Evolutionary conservation across 2,329 filamentous ascomycete genomes (phyloP), one percentile per base, ranked within the genome.

Genomic region (Claviceps sp.): DNA sequence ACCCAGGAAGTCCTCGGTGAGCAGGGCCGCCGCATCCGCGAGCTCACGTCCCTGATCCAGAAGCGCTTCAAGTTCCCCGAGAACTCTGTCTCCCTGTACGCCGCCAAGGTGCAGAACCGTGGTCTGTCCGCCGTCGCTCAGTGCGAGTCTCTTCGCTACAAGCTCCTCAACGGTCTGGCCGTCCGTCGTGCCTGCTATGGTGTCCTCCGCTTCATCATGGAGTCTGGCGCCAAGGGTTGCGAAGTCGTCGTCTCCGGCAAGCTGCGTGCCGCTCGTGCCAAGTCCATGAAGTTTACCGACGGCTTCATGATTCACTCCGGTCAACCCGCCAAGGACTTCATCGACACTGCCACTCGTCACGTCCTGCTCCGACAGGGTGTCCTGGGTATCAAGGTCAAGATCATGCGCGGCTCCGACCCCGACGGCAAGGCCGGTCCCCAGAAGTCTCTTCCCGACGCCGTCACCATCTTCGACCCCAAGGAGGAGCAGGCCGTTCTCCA

Each of bases 261-360:
- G 85, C 87, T 98, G 66, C 86, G 93, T 71, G 93, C 93, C 73
- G 93, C 93, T 69, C 89, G 93, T 81, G 93, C 93, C 76, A 98
- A 98, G 89, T 89, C 82, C 79, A 98, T 98, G 93, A 98, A 98
- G 86, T 98, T 98, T 86, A 98, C 93, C 75, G 90, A 98, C 76
- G 93, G 93, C 73, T 98, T 98, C 89, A 98, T 98, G 93, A 98
- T 98, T 78, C 93, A 98, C 88, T 98, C 93, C 69, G 93, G 93
- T 78, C 93, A 98, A 76, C 93, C 93, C 70, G 93, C 91, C 70
- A 91, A 94, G 78, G 93, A 98, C 79, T 98, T 98, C 81, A 98
- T 98, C 74, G 93, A 98, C 82, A 82, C 78, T 68, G 94, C 94
- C 65, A 97, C 93, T 69, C 93, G 93, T 67, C 93, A 98, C 88